Conservation (phyloP, 2,329 filamentous ascomycete genomes). For the Penicillium sp. region DNA sequence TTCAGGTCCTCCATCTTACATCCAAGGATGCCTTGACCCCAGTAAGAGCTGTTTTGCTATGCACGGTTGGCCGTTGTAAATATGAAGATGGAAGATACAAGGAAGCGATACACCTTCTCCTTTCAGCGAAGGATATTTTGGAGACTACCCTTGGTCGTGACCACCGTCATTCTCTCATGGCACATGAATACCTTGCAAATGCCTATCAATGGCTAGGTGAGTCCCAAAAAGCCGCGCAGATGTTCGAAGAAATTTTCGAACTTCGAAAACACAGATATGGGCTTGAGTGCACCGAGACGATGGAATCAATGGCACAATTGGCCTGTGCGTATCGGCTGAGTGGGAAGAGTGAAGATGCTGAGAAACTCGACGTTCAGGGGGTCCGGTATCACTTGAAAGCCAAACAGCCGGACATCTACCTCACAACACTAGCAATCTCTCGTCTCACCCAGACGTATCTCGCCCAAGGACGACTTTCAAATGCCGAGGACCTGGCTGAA, state of each 20-base stretch:
- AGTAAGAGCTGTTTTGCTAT: background rate
- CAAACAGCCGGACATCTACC: background rate
- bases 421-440: background rate
- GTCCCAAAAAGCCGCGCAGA: background rate
- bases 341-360: background rate
- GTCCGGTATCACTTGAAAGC: background rate
- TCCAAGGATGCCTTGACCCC: background rate
- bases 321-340: background rate
- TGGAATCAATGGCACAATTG: background rate
- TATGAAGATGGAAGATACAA: constrained; percentile 13
- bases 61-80: constrained; percentile 9
- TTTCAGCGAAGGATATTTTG: background rate
- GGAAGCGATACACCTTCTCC: constrained; percentile 9
- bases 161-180: background rate
- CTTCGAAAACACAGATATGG: background rate
- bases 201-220: background rate
- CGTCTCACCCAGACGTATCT: background rate
- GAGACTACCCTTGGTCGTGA: background rate
- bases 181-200: background rate
- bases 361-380: background rate
- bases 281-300: background rate
- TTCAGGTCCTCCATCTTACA: background rate
- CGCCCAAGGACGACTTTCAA: background rate
- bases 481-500: constrained; percentile 2
- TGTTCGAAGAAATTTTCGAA: background rate